Percentiles rank a stretch among this genome's conserved stretches.
Evolutionary conservation across 1,139 yeast genomes (phyloP).

Genomic region (Pichia sp.): DNA sequence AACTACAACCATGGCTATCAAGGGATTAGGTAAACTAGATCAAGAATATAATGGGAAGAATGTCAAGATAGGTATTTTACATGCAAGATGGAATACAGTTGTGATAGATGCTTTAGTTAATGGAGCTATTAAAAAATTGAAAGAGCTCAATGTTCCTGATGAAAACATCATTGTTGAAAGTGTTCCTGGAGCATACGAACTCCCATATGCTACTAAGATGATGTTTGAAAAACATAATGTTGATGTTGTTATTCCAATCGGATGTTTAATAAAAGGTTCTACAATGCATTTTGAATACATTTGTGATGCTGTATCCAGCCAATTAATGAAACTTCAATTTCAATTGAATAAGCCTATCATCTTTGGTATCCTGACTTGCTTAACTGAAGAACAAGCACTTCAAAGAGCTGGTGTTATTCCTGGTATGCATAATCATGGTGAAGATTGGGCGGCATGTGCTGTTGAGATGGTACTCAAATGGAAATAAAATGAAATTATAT

Average conservation of each 20-base stretch:
- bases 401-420: slow-evolving; percentile 84
- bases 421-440: slow-evolving; percentile 92
- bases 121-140: slow-evolving; percentile 64
- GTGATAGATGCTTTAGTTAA: slow-evolving; percentile 74
- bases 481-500: not conserved
- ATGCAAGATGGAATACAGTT: slow-evolving; percentile 87
- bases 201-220: slow-evolving; percentile 72
- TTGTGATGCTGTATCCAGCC: slow-evolving; percentile 83
- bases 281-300: slow-evolving; percentile 98
- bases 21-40: slow-evolving; percentile 74
- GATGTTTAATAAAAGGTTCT: slow-evolving; percentile 90
- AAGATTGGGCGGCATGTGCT: slow-evolving; percentile 99
- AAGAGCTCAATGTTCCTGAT: slow-evolving; percentile 61
- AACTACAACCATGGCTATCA: slow-evolving; percentile 53
- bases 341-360: slow-evolving; percentile 72
- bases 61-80: slow-evolving; percentile 76
- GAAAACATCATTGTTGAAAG: slow-evolving; percentile 74
- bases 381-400: slow-evolving; percentile 90
- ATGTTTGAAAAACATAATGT: slow-evolving; percentile 47
- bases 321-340: slow-evolving; percentile 77
- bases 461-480: slow-evolving; percentile 70
- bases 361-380: slow-evolving; percentile 87
- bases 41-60: slow-evolving; percentile 64
- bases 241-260: slow-evolving; percentile 91
- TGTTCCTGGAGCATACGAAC: slow-evolving; percentile 92